phyloP scores from a whole-genome alignment of 2,329 filamentous ascomycete species.

The Exophiala xenobiotica region DNA sequence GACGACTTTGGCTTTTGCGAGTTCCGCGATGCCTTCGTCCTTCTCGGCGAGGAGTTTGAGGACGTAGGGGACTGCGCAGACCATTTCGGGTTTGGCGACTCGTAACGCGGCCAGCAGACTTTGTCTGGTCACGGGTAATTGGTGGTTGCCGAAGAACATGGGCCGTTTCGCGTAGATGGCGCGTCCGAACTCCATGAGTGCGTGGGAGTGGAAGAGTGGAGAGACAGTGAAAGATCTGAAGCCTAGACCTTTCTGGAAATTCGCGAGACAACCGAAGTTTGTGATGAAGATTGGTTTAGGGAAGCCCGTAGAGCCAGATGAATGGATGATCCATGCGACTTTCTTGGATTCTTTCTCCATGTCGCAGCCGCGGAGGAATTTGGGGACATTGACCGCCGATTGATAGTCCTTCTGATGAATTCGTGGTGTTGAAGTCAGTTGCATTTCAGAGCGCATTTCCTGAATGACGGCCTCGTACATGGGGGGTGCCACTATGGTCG shows the following conservation, averaged over 20 bases:
- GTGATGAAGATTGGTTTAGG: conserved; percentile 48
- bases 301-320: conserved; percentile 49
- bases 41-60: conserved; percentile 63
- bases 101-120: conserved; percentile 49
- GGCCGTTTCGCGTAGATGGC: conserved; percentile 52
- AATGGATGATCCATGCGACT: conserved; percentile 46
- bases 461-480: conserved; percentile 7
- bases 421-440: conserved; percentile 1
- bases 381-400: conserved; percentile 8
- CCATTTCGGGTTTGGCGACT: conserved; percentile 49
- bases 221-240: conserved; percentile 41
- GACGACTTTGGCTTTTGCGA: conserved; percentile 55
- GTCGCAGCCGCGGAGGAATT: conserved; percentile 10
- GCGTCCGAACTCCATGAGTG: conserved; percentile 55
- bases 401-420: conserved; percentile 10
- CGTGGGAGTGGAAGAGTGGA: conserved; percentile 61
- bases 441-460: conserved; percentile 8
- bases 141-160: conserved; percentile 55
- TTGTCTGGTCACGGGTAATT: conserved; percentile 54
- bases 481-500: conserved; percentile 22
- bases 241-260: conserved; percentile 15
- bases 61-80: conserved; percentile 62
- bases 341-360: conserved; percentile 27
- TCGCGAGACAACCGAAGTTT: conserved; percentile 31
- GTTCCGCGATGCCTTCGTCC: conserved; percentile 50